These are phyloP conservation scores for Pezicula radicicola DNA, from an alignment of 2,329 filamentous ascomycete genomes.

Conservation along the genomic window DNA sequence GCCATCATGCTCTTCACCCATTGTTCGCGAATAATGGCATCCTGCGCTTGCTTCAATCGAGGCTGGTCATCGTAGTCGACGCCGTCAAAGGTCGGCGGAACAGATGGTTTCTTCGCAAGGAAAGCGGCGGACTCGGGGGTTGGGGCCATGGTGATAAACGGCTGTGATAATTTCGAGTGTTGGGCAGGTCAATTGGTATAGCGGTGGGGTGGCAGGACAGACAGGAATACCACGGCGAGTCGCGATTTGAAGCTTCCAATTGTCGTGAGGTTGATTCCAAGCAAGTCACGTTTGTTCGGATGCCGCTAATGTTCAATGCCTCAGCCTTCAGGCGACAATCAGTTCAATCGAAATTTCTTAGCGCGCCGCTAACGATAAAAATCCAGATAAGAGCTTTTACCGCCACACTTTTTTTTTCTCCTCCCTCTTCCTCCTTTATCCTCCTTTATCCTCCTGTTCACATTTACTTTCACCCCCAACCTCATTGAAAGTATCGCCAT, in stretches of 20 bases:
- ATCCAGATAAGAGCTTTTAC: constrained; percentile 25
- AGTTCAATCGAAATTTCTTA: constrained; percentile 1
- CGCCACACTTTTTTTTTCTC: constrained; percentile 14
- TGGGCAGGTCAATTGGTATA: neutral
- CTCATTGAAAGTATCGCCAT: neutral
- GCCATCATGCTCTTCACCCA: constrained; percentile 92
- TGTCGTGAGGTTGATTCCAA: neutral
- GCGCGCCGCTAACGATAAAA: constrained; percentile 15
- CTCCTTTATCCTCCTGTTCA: constrained; percentile 13
- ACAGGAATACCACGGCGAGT: neutral
- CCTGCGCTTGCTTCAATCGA: constrained; percentile 78
- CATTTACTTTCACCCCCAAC: constrained; percentile 5
- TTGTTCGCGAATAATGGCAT: constrained; percentile 79
- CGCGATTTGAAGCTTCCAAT: constrained; percentile 3
- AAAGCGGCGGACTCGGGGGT: constrained; percentile 80
- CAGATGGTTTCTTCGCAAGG: constrained; percentile 79
- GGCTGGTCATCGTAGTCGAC: constrained; percentile 84
- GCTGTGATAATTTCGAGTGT: neutral
- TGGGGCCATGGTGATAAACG: constrained; percentile 53
- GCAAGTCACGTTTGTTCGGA: constrained; percentile 6
- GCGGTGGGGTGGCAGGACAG: neutral
- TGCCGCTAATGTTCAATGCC: neutral
- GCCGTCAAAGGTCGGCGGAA: constrained; percentile 79
- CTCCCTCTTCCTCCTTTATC: constrained; percentile 11
- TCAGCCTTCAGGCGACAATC: neutral